A percentile compares a stretch with the other conserved stretches of the same genome.
Conservation (phyloP, 2,329 filamentous ascomycete species). For the Penicillium sp. region DNA sequence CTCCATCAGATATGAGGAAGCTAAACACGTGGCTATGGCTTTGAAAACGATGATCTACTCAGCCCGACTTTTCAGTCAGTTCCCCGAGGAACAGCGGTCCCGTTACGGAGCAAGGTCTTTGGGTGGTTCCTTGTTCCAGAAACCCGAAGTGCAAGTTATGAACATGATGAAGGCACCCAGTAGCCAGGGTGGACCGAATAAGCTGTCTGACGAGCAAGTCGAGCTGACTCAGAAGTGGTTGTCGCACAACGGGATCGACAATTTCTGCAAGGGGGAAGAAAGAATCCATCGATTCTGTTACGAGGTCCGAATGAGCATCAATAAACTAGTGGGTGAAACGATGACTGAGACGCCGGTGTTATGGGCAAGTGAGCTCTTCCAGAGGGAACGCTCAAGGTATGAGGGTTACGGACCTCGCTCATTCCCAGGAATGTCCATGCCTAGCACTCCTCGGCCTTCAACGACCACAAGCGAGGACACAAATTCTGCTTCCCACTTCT, state of each 20-base stretch:
- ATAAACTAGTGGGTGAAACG: conserved; percentile 78
- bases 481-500: conserved; percentile 27
- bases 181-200: conserved; percentile 87
- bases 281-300: conserved; percentile 90
- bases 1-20: conserved; percentile 83
- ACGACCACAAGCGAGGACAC: conserved; percentile 47
- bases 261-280: conserved; percentile 93
- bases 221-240: conserved; percentile 83
- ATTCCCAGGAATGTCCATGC: conserved; percentile 44
- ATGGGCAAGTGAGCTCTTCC: conserved; percentile 88
- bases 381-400: conserved; percentile 58
- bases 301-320: conserved; percentile 82
- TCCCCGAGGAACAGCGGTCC: conserved; percentile 34
- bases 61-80: conserved; percentile 31
- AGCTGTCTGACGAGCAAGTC: conserved; percentile 91
- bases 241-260: conserved; percentile 75
- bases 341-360: conserved; percentile 81
- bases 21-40: conserved; percentile 78
- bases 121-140: conserved; percentile 64
- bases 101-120: conserved; percentile 48
- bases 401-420: conserved; percentile 40
- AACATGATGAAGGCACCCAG: conserved; percentile 79
- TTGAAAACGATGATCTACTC: conserved; percentile 81
- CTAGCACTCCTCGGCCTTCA: conserved; percentile 43
- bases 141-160: conserved; percentile 79